Evolutionary conservation across 148 eudicot species (phyloP).

Genomic region (Diospyros kaki): DNA sequence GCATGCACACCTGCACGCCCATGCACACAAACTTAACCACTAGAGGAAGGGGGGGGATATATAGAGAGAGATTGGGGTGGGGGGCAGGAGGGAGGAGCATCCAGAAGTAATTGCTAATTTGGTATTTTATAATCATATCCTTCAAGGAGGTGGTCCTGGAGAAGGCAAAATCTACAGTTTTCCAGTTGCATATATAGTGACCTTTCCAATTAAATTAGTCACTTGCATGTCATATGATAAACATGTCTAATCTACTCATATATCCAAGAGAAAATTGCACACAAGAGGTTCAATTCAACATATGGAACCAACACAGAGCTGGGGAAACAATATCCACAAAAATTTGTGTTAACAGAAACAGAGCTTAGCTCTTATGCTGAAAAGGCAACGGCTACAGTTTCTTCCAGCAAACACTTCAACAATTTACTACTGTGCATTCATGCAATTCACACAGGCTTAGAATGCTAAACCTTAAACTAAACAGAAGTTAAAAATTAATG

Average conservation of each 20-base stretch:
- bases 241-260: neutral
- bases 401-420: neutral
- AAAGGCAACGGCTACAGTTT: neutral
- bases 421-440: neutral
- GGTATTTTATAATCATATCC: no score
- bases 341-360: neutral
- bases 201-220: neutral
- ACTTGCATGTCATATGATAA: neutral
- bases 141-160: no score
- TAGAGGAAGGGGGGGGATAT: neutral
- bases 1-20: neutral
- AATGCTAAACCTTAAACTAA: neutral
- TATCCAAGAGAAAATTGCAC: neutral
- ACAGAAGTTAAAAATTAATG: neutral
- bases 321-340: neutral
- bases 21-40: neutral
- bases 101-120: neutral
- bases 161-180: neutral
- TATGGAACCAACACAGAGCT: neutral
- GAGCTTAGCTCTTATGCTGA: neutral
- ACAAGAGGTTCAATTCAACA: neutral
- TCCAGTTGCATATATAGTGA: neutral
- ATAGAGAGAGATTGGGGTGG: neutral
- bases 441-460: neutral
- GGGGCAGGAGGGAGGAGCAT: neutral